Base-by-base conservation (phyloP, 495 filamentous ascomycete genomes). In the Penicillium ucsense region DNA sequence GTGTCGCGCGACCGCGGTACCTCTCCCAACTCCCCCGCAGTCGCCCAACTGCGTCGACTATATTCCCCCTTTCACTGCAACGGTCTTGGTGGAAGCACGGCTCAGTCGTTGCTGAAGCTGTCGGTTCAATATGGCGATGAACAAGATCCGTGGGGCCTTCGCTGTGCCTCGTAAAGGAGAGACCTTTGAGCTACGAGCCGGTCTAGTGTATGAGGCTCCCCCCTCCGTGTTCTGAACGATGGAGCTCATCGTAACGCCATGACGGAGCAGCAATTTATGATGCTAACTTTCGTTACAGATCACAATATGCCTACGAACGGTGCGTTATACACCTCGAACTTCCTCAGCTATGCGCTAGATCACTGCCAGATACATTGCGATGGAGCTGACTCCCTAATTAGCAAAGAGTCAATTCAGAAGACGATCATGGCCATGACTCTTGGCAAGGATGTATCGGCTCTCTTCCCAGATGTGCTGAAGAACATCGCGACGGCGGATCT, bases 351-450 rank as follows among this genome's bases (percentile, higher is more conserved):
- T 38, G 8, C 31, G 8, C 35, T 32, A 38, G 30, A 38, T 48
- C 30, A 46, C 30, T 5, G 28, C 31, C 27, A 31, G 40, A 43
- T 45, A 35, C 50, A 35, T 37, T 6, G 38, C 41, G 55, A 46
- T 33, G 37, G 48, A 47, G 57, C 66, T 71, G 47, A 71, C 60
- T 34, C 11, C 38, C 8, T 44, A 45, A 47, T 20, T 44, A 84
- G 91, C 53, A 99, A 99, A 65, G 92, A 99, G 70, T 84, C 94
- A 12, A 99, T 99, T 56, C 89, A 97, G 66, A 97, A 94, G 73
- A 99, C 92, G 35, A 99, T 99, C 67, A 95, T 95, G 87, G 85
- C 92, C 57, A 99, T 99, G 92, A 99, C 92, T 0, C 71, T 99
- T 47, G 92, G 92, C 54, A 99, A 99, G 65, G 92, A 99, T 67